phyloP scores from a whole-genome alignment of 768 basidiomycete species.

The Postia placenta region DNA sequence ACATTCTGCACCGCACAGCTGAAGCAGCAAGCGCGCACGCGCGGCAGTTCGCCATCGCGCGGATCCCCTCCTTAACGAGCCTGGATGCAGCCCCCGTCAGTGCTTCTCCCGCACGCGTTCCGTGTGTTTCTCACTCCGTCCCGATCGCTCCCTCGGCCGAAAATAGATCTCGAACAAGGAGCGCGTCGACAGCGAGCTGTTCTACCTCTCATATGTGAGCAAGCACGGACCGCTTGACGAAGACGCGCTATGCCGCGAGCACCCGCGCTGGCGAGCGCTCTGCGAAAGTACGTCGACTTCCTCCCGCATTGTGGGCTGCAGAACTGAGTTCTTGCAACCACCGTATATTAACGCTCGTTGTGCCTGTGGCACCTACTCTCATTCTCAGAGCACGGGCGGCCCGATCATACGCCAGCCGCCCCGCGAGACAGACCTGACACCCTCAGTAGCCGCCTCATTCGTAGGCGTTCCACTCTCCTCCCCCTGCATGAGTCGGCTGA shows the following conservation, averaged over 20 bases:
- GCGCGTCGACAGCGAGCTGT: conserved; percentile 74
- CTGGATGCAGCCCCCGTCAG: conserved; percentile 65
- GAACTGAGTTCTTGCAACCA: no score
- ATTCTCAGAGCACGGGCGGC: conserved; percentile 51
- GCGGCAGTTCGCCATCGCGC: conserved; percentile 61
- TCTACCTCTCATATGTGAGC: conserved; percentile 67
- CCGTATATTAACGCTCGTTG: no score
- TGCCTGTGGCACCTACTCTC: neutral
- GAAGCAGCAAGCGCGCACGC: conserved; percentile 19
- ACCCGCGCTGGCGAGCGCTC: conserved; percentile 63
- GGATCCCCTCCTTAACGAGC: conserved; percentile 50
- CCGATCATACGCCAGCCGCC: conserved; percentile 28
- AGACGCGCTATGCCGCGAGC: conserved; percentile 37
- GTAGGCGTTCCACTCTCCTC: conserved; percentile 29
- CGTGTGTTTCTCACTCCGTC: neutral
- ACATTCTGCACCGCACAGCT: conserved; percentile 29
- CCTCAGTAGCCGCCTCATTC: conserved; percentile 55
- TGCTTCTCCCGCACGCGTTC: conserved; percentile 8
- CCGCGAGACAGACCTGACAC: conserved; percentile 41
- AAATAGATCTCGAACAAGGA: conserved; percentile 63
- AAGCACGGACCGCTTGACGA: conserved; percentile 39
- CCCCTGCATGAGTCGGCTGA: neutral
- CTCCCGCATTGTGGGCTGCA: neutral
- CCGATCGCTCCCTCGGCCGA: conserved; percentile 2
- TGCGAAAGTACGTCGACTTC: conserved; percentile 46